These are phyloP conservation scores for Mucuna pruriens DNA, from an alignment of 306 rosid genomes.

Conservation along the genomic window DNA sequence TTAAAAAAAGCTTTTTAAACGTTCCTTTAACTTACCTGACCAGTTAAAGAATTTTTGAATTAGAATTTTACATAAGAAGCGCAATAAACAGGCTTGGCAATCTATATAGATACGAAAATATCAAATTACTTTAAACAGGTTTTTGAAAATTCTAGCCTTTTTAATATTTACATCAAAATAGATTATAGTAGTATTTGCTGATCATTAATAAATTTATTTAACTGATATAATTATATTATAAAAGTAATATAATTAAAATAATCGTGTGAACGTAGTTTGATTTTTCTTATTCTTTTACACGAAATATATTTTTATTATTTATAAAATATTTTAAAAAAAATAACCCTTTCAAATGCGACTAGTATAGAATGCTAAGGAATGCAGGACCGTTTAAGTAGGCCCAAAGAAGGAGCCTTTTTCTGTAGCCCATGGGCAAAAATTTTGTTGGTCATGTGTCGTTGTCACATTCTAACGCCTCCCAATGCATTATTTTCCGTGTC, in stretches of 20 bases:
- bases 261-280: too few relatives aligned
- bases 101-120: neutral
- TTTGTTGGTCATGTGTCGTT: neutral
- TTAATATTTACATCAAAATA: neutral
- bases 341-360: too few relatives aligned
- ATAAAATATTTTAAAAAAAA: too few relatives aligned
- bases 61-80: neutral
- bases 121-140: neutral
- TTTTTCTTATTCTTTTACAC: too few relatives aligned
- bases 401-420: neutral
- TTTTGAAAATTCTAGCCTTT: neutral
- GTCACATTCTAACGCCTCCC: slow-evolving; percentile 1
- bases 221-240: too few relatives aligned
- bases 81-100: neutral
- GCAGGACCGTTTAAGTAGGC: neutral
- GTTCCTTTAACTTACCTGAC: neutral
- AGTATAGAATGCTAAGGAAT: too few relatives aligned
- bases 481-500: slow-evolving; percentile 38
- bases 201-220: neutral
- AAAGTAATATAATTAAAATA: too few relatives aligned
- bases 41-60: neutral
- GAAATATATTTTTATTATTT: neutral
- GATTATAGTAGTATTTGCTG: neutral
- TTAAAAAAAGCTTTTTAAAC: neutral
- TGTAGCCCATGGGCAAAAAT: neutral